Conservation (phyloP, 1,284 basidiomycete genomes). For the Cronartium ribicola region DNA sequence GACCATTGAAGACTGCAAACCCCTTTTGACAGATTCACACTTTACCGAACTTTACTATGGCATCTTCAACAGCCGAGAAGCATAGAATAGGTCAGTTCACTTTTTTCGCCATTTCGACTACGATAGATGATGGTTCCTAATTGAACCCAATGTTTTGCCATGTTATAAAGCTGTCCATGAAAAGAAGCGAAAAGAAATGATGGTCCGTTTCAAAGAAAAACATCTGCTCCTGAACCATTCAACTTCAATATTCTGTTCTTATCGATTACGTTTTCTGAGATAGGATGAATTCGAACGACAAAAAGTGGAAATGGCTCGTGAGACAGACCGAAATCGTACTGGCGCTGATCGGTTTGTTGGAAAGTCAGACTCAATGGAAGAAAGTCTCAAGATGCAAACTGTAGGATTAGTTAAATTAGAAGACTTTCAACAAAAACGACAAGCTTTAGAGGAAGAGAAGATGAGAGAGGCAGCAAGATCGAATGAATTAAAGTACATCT, state of each 20-base stretch:
- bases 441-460: conserved; percentile 87
- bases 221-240: neutral
- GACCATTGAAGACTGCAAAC: no score
- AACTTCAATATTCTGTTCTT: no score
- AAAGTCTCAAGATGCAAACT: conserved; percentile 84
- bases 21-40: no score
- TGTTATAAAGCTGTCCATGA: conserved; percentile 48
- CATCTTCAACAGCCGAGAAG: conserved; percentile 41
- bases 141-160: neutral
- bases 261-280: neutral
- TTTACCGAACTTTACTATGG: conserved; percentile 1
- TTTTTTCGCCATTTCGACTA: neutral
- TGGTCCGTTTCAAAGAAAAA: conserved; percentile 50
- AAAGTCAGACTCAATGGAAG: conserved; percentile 91
- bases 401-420: conserved; percentile 87
- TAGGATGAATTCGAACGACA: conserved; percentile 79
- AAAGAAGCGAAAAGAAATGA: conserved; percentile 73
- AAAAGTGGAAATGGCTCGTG: conserved; percentile 68
- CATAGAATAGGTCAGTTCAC: conserved; percentile 27
- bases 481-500: conserved; percentile 42
- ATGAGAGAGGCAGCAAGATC: conserved; percentile 72
- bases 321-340: conserved; percentile 50
- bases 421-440: conserved; percentile 71
- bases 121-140: neutral
- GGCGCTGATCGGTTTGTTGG: conserved; percentile 77